Evolutionary conservation across 306 rosid species (phyloP).

Genomic region (Crataegus laevigata): DNA sequence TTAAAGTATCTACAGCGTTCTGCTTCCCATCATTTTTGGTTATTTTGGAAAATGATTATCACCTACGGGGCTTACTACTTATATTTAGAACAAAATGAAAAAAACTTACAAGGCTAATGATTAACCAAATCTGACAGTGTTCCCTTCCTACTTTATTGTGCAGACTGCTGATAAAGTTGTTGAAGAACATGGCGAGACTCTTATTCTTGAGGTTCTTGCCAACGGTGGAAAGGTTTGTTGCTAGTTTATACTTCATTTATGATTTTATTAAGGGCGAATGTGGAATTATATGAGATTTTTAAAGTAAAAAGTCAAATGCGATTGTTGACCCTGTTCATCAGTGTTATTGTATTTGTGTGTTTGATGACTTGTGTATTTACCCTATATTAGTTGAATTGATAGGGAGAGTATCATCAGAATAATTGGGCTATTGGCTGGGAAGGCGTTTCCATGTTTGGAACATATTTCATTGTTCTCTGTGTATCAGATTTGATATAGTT

Average conservation of each 20-base stretch:
- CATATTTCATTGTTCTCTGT: not conserved
- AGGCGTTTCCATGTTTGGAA: not conserved
- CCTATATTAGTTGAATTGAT: not conserved
- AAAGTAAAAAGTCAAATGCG: not conserved
- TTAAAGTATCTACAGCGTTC: not conserved
- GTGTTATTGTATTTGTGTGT: not conserved
- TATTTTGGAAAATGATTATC: not conserved
- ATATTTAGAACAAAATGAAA: not conserved
- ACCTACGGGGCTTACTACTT: not conserved
- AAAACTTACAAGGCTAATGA: not conserved
- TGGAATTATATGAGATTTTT: not conserved
- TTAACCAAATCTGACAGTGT: conserved; percentile 6
- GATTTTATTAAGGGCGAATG: not conserved
- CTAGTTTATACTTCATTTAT: not conserved
- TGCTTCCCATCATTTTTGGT: conserved; percentile 6
- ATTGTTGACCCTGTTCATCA: not conserved
- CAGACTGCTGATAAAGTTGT: conserved; percentile 49
- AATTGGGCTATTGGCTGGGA: not conserved
- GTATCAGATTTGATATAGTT: not conserved
- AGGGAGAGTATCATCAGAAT: not conserved
- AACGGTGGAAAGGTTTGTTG: conserved; percentile 81
- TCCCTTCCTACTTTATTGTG: conserved; percentile 16
- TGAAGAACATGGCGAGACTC: conserved; percentile 54
- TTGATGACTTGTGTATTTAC: not conserved
- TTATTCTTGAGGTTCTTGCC: conserved; percentile 76